Evolutionary conservation across 2,329 filamentous ascomycete species (phyloP).

Genomic region (Alternaria brassicae): DNA sequence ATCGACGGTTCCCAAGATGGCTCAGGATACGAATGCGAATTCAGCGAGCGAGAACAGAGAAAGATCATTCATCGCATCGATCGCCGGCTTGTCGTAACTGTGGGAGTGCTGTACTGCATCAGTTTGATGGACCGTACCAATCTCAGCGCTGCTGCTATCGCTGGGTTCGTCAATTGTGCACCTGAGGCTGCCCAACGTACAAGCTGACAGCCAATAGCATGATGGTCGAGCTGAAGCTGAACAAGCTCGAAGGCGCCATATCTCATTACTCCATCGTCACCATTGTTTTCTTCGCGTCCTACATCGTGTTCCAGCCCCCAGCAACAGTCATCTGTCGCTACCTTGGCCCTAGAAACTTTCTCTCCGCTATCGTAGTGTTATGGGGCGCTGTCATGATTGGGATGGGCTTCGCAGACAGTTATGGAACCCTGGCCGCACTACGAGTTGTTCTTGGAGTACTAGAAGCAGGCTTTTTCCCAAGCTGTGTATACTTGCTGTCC

Average conservation of each 20-base stretch:
- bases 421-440: constrained; percentile 46
- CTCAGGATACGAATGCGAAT: constrained; percentile 47
- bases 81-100: constrained; percentile 56
- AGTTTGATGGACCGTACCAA: constrained; percentile 83
- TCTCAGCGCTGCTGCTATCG: constrained; percentile 74
- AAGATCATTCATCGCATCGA: constrained; percentile 75
- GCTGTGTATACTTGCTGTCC: constrained; percentile 55
- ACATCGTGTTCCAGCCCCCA: constrained; percentile 53
- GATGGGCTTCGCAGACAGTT: constrained; percentile 51
- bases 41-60: constrained; percentile 68
- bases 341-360: constrained; percentile 50
- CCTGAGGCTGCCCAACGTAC: constrained; percentile 1
- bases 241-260: constrained; percentile 35
- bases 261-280: constrained; percentile 66
- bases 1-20: constrained; percentile 32
- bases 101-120: constrained; percentile 72
- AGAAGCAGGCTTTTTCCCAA: constrained; percentile 52
- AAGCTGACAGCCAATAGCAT: constrained; percentile 47
- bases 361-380: constrained; percentile 43
- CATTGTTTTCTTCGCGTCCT: constrained; percentile 55
- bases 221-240: constrained; percentile 47
- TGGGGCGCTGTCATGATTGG: constrained; percentile 57
- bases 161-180: constrained; percentile 57
- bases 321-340: constrained; percentile 52
- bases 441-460: constrained; percentile 51